These are phyloP conservation scores for Verticillium nonalfalfae DNA, from an alignment of 2,329 filamentous ascomycete genomes.

Conservation along the genomic window DNA sequence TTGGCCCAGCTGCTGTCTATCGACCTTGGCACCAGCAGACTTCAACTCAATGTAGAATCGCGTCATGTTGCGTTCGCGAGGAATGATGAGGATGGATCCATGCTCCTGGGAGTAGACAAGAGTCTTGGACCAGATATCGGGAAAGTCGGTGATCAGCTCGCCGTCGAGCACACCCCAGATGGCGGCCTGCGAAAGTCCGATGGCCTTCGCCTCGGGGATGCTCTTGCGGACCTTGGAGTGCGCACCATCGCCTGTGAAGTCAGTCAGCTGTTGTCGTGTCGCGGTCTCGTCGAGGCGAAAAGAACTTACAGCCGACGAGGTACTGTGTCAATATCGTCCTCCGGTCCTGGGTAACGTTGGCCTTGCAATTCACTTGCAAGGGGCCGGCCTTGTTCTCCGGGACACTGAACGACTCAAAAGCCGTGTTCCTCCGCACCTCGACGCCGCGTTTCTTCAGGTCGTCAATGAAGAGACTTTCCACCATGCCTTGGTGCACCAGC, in stretches of 20 bases:
- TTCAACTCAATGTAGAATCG: slow-evolving; percentile 56
- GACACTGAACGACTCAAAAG: slow-evolving; percentile 52
- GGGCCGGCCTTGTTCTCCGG: slow-evolving; percentile 35
- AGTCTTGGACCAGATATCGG: slow-evolving; percentile 70
- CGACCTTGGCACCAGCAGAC: slow-evolving; percentile 28
- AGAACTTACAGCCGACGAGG: slow-evolving; percentile 55
- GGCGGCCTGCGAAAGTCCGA: slow-evolving; percentile 45
- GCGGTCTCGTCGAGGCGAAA: not conserved
- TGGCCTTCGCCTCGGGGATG: slow-evolving; percentile 50
- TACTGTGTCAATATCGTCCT: slow-evolving; percentile 52
- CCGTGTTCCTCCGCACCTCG: slow-evolving; percentile 56
- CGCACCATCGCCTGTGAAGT: slow-evolving; percentile 54
- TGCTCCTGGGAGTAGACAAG: slow-evolving; percentile 60
- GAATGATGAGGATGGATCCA: slow-evolving; percentile 68
- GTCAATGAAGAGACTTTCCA: slow-evolving; percentile 64
- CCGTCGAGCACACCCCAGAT: slow-evolving; percentile 70
- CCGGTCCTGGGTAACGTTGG: slow-evolving; percentile 44
- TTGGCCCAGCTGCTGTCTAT: slow-evolving; percentile 40
- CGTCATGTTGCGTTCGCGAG: slow-evolving; percentile 67
- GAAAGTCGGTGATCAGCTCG: slow-evolving; percentile 64
- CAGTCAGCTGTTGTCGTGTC: not conserved
- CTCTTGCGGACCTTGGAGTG: slow-evolving; percentile 63
- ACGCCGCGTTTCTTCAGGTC: slow-evolving; percentile 61
- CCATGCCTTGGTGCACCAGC: slow-evolving; percentile 67
- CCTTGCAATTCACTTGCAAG: slow-evolving; percentile 43